Percentiles rank a stretch among this genome's conserved stretches.
Conservation (phyloP, 2,329 filamentous ascomycete genomes). For the Alternaria brassicicola region DNA sequence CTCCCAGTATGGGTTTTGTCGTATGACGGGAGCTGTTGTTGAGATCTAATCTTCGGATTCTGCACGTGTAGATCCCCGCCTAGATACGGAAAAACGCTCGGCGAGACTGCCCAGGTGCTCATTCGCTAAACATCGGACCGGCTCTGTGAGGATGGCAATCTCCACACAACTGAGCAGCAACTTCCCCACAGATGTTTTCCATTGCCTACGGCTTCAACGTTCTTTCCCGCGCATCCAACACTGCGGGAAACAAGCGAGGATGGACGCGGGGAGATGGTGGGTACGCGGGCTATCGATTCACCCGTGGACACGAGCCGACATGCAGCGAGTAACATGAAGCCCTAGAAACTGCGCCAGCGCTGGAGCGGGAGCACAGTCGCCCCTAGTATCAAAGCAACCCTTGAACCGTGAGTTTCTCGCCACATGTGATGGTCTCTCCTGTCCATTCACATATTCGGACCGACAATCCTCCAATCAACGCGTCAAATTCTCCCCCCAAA, state of each 20-base stretch:
- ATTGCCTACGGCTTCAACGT: background rate
- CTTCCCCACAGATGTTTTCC: conserved; percentile 3
- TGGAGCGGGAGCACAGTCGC: background rate
- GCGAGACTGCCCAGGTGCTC: background rate
- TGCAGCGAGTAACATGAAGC: background rate
- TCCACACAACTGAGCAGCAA: conserved; percentile 1
- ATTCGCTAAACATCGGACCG: conserved; percentile 26
- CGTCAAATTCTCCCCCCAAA: background rate
- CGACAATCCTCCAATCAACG: conserved; percentile 21
- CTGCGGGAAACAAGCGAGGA: conserved; percentile 17
- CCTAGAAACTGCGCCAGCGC: background rate
- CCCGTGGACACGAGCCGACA: background rate
- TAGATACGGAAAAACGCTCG: background rate
- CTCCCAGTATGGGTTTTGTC: background rate
- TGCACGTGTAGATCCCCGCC: background rate
- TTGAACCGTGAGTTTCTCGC: background rate
- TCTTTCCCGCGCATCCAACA: background rate
- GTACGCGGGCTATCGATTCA: conserved; percentile 14
- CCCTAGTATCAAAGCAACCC: background rate
- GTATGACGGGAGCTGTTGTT: background rate
- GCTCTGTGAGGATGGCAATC: background rate
- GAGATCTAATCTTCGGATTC: background rate
- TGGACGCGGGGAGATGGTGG: conserved; percentile 14
- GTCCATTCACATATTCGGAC: conserved; percentile 12
- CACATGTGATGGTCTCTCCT: conserved; percentile 4